A percentile compares a stretch with the other conserved stretches of the same genome.
These are phyloP conservation scores for Camelina sativa DNA, from an alignment of 345 rosid genomes.

Conservation along the genomic window DNA sequence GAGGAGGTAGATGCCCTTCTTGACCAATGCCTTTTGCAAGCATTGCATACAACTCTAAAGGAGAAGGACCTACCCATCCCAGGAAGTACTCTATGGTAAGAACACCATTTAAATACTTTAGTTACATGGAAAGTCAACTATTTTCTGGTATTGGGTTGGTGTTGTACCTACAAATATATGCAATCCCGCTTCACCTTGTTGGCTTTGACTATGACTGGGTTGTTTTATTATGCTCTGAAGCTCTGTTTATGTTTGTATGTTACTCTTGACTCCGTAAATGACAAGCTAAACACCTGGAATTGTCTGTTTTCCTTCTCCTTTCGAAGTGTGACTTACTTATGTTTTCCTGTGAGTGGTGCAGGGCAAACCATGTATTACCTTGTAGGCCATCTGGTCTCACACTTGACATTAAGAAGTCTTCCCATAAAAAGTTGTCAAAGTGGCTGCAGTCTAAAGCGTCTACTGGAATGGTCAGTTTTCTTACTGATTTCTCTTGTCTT, in stretches of 20 bases:
- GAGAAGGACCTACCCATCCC: slow-evolving; percentile 96
- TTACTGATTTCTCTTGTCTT: not conserved
- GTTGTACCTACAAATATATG: not conserved
- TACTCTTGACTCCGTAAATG: not conserved
- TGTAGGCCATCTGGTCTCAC: slow-evolving; percentile 84
- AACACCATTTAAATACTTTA: slow-evolving; percentile 18
- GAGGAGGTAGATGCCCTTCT: slow-evolving; percentile 80
- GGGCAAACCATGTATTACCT: slow-evolving; percentile 89
- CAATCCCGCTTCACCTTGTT: not conserved
- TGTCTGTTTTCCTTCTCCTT: slow-evolving; percentile 2
- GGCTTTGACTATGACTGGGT: not conserved
- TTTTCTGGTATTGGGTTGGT: slow-evolving; percentile 6
- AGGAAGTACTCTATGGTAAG: slow-evolving; percentile 93
- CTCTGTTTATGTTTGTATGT: not conserved
- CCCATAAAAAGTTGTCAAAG: slow-evolving; percentile 89
- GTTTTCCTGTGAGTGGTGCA: slow-evolving; percentile 45
- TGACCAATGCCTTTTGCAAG: slow-evolving; percentile 94
- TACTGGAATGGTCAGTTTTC: slow-evolving; percentile 66
- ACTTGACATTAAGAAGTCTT: slow-evolving; percentile 90
- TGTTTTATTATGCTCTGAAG: not conserved
- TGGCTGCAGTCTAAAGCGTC: slow-evolving; percentile 93
- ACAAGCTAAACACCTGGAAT: not conserved
- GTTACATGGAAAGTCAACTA: not conserved
- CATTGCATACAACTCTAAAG: slow-evolving; percentile 79
- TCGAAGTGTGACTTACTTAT: slow-evolving; percentile 19